Base-by-base conservation (phyloP, 805 yeast species). In the Yarrowia phangngaensis region DNA sequence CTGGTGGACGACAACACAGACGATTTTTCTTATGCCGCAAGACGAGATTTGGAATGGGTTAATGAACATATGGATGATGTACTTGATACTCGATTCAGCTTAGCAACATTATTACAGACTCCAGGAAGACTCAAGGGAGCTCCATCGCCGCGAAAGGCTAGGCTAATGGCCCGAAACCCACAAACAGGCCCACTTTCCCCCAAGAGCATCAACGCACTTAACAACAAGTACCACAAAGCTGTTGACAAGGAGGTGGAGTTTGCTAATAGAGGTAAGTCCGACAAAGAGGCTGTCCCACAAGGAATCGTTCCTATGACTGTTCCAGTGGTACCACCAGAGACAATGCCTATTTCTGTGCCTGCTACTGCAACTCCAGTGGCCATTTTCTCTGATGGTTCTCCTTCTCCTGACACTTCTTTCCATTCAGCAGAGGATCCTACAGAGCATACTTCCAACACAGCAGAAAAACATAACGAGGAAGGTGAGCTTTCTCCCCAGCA, bases 61-160 rank as follows among this genome's bases (percentile, higher is more conserved):
- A 66, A 69, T 52, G 71, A 68, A 33, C 70, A 70, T 52, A 65
- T 73, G 68, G 57, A 58, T 7, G 69, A 64, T 20, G 63, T 65
- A 3, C 32, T 69, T 4, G 55, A 53, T 26, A 47, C 60, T 4
- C 52, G 55, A 3, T 59, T 53, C 31, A 32, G 40, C 26, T 19
- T 45, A 7, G 13, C 36, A 4, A 51, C 30, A n/a, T 30, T 58
- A 36, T 29, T 58, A 30, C 61, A 58, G 32, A 58, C 59, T 7
- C 64, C 65, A 8, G 59, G 64, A 7, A 36, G 52, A 13, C 46
- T 54, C 27, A 46, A 51, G 22, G 51, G 52, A 14, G 53, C 51
- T 4, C 46, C 40, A 6, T 55, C 59, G 5, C 56, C 58, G 4
- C 35, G 53, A 20, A 58, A 53, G 11, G 45, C 43, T 7, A 20